These are phyloP conservation scores for Xylaria grammica DNA, from an alignment of 495 filamentous ascomycete genomes.

Conservation along the genomic window DNA sequence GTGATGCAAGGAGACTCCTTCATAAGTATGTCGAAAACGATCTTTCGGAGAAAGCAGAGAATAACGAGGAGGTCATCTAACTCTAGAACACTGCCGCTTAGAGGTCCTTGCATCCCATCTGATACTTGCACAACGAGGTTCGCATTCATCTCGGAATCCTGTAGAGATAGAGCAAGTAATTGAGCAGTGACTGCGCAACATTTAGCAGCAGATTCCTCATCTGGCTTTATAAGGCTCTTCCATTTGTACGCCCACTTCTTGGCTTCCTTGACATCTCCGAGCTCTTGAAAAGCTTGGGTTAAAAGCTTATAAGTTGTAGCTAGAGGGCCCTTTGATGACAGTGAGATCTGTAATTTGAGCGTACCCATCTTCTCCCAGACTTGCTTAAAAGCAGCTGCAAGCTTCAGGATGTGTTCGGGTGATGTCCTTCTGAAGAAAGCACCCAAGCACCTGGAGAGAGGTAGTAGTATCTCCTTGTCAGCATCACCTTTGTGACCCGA, in stretches of 20 bases:
- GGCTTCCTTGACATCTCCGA: constrained; percentile 49
- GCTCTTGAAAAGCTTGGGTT: constrained; percentile 49
- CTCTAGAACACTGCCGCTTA: constrained; percentile 67
- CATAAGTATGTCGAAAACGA: constrained; percentile 59
- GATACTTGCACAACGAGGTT: constrained; percentile 53
- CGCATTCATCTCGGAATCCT: constrained; percentile 40
- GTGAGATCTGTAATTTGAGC: constrained; percentile 25
- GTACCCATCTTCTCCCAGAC: constrained; percentile 38
- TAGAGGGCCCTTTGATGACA: constrained; percentile 40
- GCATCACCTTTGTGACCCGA: constrained; percentile 71
- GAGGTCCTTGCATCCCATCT: constrained; percentile 57
- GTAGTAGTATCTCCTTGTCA: constrained; percentile 71
- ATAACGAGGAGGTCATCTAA: constrained; percentile 73
- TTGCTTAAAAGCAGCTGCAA: constrained; percentile 29
- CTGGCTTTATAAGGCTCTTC: constrained; percentile 35
- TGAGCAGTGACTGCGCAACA: constrained; percentile 49
- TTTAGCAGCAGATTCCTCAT: constrained; percentile 50
- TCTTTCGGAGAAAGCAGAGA: constrained; percentile 66
- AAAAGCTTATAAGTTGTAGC: constrained; percentile 47
- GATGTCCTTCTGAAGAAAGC: constrained; percentile 63
- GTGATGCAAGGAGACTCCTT: background rate
- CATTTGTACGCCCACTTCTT: constrained; percentile 54
- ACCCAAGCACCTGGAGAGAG: constrained; percentile 68
- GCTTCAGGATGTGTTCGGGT: constrained; percentile 37
- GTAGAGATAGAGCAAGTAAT: constrained; percentile 51